Base-by-base conservation (phyloP, 148 eudicot species). In the Vaccinium macrocarpon region DNA sequence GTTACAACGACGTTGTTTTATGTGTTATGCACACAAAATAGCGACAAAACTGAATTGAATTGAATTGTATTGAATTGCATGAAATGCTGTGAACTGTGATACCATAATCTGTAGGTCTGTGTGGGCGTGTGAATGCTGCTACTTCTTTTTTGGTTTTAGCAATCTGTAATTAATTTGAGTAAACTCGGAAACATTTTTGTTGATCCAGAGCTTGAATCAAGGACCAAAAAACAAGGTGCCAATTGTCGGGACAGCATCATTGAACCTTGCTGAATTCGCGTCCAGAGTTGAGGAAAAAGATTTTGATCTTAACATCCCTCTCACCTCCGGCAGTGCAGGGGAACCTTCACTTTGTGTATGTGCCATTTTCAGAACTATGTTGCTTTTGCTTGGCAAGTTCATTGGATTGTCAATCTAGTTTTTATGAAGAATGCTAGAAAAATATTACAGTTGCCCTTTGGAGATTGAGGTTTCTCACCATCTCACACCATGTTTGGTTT, bases 231-330 rank as follows among this genome's bases (percentile, higher is more conserved):
- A 86, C 88, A 96, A 94, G 90, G 83, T 75, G 76, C 66, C 89
- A 51, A 80, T 87, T 52, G 79, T 93, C 48, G 95, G 98, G 57
- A 85, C 88, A 71, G 95, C 92, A n/a, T 82, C 90, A 6, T 81
- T 96, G 81, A 93, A 96, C 83, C 90, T 96, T 82, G 98, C 99
- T 85, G 98, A 94, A 79, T 94, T 89, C 84, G 97, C 98, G 85
- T 91, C 93, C 48, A 85, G 82, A 87, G 84, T 84, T 32, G 95
- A 92, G 75, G 91, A 91, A 86, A 89, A 92, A 82, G 92, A 90
- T 56, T 88, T 89, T 82, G 92, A 94, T 18, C 83, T 94, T 73
- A 86, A 85, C 82, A 89, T 96, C 84, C 99, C 99, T 66, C 87
- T 94, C 64, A 52, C 89, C 84, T 85, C 94, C 15, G 87, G 90